Base-by-base conservation (phyloP, 306 rosid genomes). In the Cercis canadensis region DNA sequence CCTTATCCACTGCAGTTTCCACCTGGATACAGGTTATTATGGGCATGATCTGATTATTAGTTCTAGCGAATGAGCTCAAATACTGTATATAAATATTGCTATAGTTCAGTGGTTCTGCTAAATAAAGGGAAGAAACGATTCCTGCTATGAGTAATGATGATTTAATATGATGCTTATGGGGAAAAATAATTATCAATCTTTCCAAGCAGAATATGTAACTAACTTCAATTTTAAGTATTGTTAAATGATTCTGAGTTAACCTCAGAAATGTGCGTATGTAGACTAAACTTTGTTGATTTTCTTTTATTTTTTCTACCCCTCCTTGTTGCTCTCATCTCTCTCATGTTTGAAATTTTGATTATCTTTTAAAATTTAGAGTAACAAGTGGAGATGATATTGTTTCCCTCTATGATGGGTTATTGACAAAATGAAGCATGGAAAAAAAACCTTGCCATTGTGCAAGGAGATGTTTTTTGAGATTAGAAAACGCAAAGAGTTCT, bases 11-110 rank as follows among this genome's bases (percentile, higher is more conserved):
- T 78, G 76, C 72, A 76, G 67, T 69, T 69, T 68, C 81, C 96
- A 36, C 55, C 96, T 18, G 87, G 89, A 62, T 65, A 83, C 88
- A 92, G 99, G 99, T 95, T 82, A 69, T 43, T 77, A 6, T 33
- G 52, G 82, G 21, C 62, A 21, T 57, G 54, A 61, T 60, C 70
- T 55, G 67, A 64, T 73, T 34, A 76, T 67, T 76, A 24, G 44
- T 45, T 4, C 1, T 63, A 57, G 60, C 18, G 33, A 34, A 36
- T 11, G 17, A 47, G 65, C 55, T 6, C 62, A 51, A 53, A 37
- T 70, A 44, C 65, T 71, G 39, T 57, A 19, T 1, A 61, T 52
- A 18, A 24, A 54, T 61, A 21, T 51, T 49, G 39, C 55, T 13
- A 11, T 52, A 75, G 62, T 44, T 47, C 32, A 19, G 59, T 62